Conservation (phyloP, 257 asterid species). For the Nicotiana noctiflora region DNA sequence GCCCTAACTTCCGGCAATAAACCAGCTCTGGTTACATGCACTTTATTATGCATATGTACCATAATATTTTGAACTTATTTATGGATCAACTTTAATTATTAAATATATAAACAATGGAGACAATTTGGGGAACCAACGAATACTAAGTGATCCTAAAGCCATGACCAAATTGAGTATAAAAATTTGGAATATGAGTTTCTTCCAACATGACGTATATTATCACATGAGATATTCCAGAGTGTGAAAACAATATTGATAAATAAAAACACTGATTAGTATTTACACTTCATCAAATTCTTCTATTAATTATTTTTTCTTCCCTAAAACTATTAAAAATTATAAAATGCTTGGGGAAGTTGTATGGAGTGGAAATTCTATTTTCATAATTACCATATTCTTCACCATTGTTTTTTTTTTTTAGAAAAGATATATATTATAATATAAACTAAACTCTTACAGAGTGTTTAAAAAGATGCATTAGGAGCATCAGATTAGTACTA, state of each 20-base stretch:
- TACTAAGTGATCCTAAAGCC: not conserved
- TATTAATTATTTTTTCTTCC: too few relatives aligned
- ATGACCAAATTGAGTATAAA: not conserved
- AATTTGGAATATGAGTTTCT: not conserved
- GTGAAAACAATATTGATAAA: too few relatives aligned
- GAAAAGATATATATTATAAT: too few relatives aligned
- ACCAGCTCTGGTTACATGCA: not conserved
- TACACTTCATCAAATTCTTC: not conserved
- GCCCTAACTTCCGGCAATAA: not conserved
- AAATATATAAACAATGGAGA: not conserved
- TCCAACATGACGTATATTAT: not conserved
- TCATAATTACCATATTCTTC: too few relatives aligned
- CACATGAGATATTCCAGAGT: not conserved
- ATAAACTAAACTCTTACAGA: too few relatives aligned
- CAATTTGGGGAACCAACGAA: not conserved
- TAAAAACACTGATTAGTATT: too few relatives aligned
- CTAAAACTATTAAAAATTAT: not conserved
- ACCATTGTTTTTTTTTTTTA: too few relatives aligned
- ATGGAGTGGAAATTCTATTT: not conserved
- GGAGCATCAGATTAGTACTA: too few relatives aligned
- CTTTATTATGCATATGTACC: not conserved
- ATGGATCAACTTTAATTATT: not conserved
- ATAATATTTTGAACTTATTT: not conserved
- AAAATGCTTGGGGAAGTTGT: not conserved
- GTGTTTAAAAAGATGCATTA: too few relatives aligned